Evolutionary conservation across 2,329 filamentous ascomycete species (phyloP).

Genomic region (Amesomyces nigricolor): DNA sequence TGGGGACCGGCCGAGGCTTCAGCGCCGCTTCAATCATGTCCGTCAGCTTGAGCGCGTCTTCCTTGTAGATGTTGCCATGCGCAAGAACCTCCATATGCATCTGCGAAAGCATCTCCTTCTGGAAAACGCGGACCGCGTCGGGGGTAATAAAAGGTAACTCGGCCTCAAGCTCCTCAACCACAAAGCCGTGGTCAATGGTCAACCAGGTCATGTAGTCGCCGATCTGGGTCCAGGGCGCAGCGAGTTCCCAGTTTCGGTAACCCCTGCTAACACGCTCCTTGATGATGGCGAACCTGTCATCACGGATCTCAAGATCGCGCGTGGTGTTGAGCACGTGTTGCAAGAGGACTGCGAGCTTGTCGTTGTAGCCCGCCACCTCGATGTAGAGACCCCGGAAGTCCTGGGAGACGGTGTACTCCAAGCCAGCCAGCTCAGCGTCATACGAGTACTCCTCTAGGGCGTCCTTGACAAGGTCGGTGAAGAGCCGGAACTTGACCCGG

Average conservation of each 20-base stretch:
- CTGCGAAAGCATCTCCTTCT: conserved; percentile 73
- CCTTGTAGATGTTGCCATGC: conserved; percentile 91
- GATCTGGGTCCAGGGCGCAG: conserved; percentile 85
- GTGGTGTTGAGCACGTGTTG: conserved; percentile 84
- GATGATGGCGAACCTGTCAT: conserved; percentile 86
- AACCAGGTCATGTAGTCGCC: conserved; percentile 78
- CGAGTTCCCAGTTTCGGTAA: conserved; percentile 81
- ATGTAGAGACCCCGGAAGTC: conserved; percentile 70
- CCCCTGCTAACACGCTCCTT: conserved; percentile 75
- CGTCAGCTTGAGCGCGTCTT: conserved; percentile 81
- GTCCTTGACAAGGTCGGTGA: conserved; percentile 80
- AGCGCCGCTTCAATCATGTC: conserved; percentile 75
- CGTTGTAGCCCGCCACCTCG: conserved; percentile 85
- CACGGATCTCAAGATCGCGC: conserved; percentile 73
- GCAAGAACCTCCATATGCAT: conserved; percentile 82
- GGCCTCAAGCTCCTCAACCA: conserved; percentile 71
- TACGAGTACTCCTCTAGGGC: conserved; percentile 91
- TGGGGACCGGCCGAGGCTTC: conserved; percentile 66
- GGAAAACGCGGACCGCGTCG: conserved; percentile 70
- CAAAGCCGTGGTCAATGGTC: conserved; percentile 67
- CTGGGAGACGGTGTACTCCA: conserved; percentile 73
- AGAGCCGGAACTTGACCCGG: conserved; percentile 70
- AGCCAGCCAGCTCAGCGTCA: conserved; percentile 85
- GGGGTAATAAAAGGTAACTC: conserved; percentile 71
- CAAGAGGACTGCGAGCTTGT: conserved; percentile 85